Evolutionary conservation across 179 eudicot species (phyloP), one percentile per base, ranked within the genome.

Genomic region (Drosera spatulata): DNA sequence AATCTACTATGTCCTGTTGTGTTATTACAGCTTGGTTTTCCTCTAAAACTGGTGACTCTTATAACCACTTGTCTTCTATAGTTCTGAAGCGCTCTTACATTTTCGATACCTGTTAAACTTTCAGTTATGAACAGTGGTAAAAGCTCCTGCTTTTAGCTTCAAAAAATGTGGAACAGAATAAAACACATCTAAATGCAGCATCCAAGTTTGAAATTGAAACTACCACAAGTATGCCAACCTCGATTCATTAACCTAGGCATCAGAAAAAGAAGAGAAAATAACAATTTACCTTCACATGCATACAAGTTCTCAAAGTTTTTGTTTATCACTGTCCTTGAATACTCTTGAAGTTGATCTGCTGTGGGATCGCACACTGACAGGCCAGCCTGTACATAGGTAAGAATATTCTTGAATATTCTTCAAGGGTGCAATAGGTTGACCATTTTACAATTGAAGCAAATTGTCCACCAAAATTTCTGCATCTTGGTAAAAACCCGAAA

Each of bases 261-360:
- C 10, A 33, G 2, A 22, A 43, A 43, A 43, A 43, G 1, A 7
- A 43, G 45, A 43, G 8, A 4, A 43, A 7, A 47, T 15, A 6
- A 39, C 33, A 22, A 22, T 54, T 56, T 75, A 94, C 99, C 99
- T 94, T 88, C 96, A 72, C 99, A 94, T 61, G 99, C 94, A 75
- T 90, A 94, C 75, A 94, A 69, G 74, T 81, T 79, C 80, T 90
- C 96, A 48, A 83, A 65, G 66, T 73, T 90, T 70, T 87, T 94
- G 61, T 79, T 79, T 56, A 94, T 75, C 65, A 78, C 78, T 41
- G 77, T 66, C 66, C 79, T 76, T 39, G 91, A 72, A 76, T 80
- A 80, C 63, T 80, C 95, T 68, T 90, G 85, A 68, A 94, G 80
- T 55, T 67, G 68, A 58, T 83, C 96, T 71, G 69, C 80, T 41